A percentile compares a stretch with the other conserved stretches of the same genome.
phyloP scores from a whole-genome alignment of 352 stramenopile genomes.

The Phytophthora sp. region DNA sequence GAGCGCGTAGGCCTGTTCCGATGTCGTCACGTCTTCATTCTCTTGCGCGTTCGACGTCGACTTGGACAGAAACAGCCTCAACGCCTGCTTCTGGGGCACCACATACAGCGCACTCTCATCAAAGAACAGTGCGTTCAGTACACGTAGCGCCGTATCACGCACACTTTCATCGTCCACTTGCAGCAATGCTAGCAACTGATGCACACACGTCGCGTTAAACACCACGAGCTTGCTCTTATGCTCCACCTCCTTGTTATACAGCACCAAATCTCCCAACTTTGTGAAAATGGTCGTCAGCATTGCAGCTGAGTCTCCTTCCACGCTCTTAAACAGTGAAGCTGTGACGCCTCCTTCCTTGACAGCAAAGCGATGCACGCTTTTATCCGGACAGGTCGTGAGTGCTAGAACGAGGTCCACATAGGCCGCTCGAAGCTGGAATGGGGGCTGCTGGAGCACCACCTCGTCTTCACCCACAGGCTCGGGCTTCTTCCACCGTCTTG shows the following conservation, averaged over 20 bases:
- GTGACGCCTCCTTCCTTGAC: slow-evolving; percentile 76
- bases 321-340: slow-evolving; percentile 73
- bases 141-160: slow-evolving; percentile 40
- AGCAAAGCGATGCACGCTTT: slow-evolving; percentile 81
- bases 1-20: slow-evolving; percentile 52
- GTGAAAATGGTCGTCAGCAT: slow-evolving; percentile 59
- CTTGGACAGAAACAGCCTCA: slow-evolving; percentile 58
- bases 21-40: slow-evolving; percentile 38
- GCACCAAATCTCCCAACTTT: slow-evolving; percentile 52
- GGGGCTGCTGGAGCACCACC: slow-evolving; percentile 31
- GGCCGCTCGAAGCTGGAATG: slow-evolving; percentile 69
- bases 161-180: slow-evolving; percentile 54
- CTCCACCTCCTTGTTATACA: slow-evolving; percentile 61
- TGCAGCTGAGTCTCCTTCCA: slow-evolving; percentile 73
- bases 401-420: slow-evolving; percentile 74
- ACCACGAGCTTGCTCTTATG: slow-evolving; percentile 63
- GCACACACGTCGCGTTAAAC: slow-evolving; percentile 65
- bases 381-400: slow-evolving; percentile 66
- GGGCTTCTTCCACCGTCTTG: slow-evolving; percentile 65
- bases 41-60: slow-evolving; percentile 15
- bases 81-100: slow-evolving; percentile 46
- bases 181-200: slow-evolving; percentile 75
- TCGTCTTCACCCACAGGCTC: slow-evolving; percentile 25
- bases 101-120: slow-evolving; percentile 58
- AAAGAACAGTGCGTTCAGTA: slow-evolving; percentile 73